Evolutionary conservation across 2,329 filamentous ascomycete species (phyloP).

Genomic region (Calycina marina): DNA sequence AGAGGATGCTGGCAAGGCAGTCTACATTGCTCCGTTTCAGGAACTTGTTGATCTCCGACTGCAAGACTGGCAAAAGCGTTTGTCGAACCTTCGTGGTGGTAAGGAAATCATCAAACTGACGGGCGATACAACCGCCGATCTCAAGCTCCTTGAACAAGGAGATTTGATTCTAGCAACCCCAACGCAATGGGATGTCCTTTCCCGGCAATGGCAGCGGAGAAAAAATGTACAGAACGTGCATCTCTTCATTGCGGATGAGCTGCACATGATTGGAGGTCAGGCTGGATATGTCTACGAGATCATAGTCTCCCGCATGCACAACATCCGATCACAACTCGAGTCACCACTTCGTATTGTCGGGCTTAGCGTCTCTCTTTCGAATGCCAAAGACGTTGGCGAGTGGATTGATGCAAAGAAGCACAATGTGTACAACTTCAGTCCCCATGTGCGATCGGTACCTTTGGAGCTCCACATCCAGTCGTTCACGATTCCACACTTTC

Average conservation of each 20-base stretch:
- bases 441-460: constrained; percentile 74
- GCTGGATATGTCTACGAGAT: constrained; percentile 88
- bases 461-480: constrained; percentile 91
- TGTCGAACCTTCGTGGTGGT: constrained; percentile 59
- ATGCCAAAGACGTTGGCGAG: constrained; percentile 85
- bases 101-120: constrained; percentile 88
- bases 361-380: constrained; percentile 80
- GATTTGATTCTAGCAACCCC: constrained; percentile 90
- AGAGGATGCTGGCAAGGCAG: constrained; percentile 57
- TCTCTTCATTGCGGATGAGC: constrained; percentile 86
- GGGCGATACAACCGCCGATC: constrained; percentile 79
- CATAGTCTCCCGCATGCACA: constrained; percentile 94
- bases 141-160: constrained; percentile 74
- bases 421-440: constrained; percentile 97
- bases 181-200: constrained; percentile 88
- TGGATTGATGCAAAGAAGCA: constrained; percentile 98
- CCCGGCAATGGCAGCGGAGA: constrained; percentile 87
- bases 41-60: constrained; percentile 73
- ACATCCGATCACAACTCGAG: constrained; percentile 80
- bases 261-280: constrained; percentile 81
- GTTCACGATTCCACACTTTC: constrained; percentile 91
- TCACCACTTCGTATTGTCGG: constrained; percentile 76
- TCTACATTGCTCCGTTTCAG: constrained; percentile 91
- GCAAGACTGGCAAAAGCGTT: constrained; percentile 72
- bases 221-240: constrained; percentile 89